Conservation (phyloP, 2,329 filamentous ascomycete species). For the Clonostachys chloroleuca region DNA sequence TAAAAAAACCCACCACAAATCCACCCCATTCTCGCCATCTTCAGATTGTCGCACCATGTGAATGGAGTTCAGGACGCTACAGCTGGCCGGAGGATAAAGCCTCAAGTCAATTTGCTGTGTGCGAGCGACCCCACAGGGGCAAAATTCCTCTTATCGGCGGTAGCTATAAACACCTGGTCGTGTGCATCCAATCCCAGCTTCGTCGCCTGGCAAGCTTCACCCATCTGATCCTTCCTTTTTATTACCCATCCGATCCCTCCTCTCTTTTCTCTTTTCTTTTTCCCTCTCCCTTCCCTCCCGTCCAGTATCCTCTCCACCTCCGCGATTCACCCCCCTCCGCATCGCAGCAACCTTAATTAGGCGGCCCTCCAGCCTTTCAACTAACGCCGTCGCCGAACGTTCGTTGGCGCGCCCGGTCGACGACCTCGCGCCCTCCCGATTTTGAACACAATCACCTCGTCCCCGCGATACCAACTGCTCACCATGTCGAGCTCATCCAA, state of each 20-base stretch:
- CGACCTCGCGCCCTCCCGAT: not conserved
- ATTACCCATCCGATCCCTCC: not conserved
- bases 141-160: too few relatives aligned
- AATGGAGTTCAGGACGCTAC: too few relatives aligned
- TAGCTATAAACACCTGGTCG: too few relatives aligned
- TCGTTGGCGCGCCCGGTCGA: not conserved
- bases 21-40: too few relatives aligned
- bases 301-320: not conserved
- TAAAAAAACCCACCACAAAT: too few relatives aligned
- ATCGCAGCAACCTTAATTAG: too few relatives aligned
- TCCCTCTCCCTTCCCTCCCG: not conserved
- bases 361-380: too few relatives aligned
- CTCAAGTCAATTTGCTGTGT: too few relatives aligned
- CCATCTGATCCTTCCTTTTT: not conserved
- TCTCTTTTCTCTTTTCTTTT: conserved; percentile 1
- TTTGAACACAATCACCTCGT: not conserved
- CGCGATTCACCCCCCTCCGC: not conserved
- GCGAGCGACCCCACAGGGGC: too few relatives aligned
- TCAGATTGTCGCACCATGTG: too few relatives aligned
- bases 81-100: too few relatives aligned
- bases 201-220: not conserved
- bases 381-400: too few relatives aligned
- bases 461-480: not conserved
- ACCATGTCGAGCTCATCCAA: not conserved
- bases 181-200: not conserved